Base-by-base conservation (phyloP, 2,329 filamentous ascomycete genomes). In the Botrytis byssoidea region DNA sequence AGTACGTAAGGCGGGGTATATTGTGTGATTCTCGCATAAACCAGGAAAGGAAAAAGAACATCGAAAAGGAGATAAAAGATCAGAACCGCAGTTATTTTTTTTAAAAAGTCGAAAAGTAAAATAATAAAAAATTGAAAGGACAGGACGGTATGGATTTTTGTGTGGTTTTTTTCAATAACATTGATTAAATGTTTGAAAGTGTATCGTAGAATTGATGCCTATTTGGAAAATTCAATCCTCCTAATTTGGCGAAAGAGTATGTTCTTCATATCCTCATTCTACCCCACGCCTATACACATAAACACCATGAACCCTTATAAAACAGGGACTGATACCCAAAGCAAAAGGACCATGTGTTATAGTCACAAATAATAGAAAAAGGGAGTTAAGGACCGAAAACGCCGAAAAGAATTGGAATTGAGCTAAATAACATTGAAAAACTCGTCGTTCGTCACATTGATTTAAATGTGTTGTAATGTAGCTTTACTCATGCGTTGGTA, bases 401-500 rank as follows among this genome's bases (percentile, higher is more conserved):
- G 79, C 79, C 79, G 72, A 74, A 74, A 63, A 75, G 76, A 73
- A 77, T 74, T 76, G 70, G 78, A 67, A 74, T 76, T 77, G 76
- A 74, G 79, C 77, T 79, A 78, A 79, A 77, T 73, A 74, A 78
- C 73, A 74, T 78, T 74, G 74, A 75, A 78, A 78, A 79, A 75
- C 67, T 71, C 67, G n/a, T 84, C 82, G 82, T 84, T 81, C 81
- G 81, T 84, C 81, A 82, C 81, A 77, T 76, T 48, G 42, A 42
- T 72, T 67, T 35, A 40, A 67, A 42, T 67, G 65, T 67, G 46
- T 67, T 67, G 32, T 29, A 40, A 55, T 55, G 37, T 59, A 57
- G 70, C 70, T 67, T 55, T 79, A 80, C 51, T 88, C 83, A 89
- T 82, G 87, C 88, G 79, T 89, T 89, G 83, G 87, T 89, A 74